These are phyloP conservation scores for Xylaria longipes DNA, from an alignment of 495 filamentous ascomycete genomes.

Conservation along the genomic window DNA sequence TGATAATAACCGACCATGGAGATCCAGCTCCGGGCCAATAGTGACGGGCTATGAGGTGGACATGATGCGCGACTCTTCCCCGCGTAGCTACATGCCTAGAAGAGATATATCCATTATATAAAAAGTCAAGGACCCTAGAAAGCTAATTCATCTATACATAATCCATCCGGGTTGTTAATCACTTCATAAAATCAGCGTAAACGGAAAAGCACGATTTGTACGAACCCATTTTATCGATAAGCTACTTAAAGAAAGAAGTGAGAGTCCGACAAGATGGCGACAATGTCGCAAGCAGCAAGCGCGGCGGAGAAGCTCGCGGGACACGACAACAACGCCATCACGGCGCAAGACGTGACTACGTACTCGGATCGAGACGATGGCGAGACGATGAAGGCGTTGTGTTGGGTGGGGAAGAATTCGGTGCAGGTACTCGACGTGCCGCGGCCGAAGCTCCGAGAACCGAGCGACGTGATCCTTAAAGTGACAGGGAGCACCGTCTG, in stretches of 20 bases:
- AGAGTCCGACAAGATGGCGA: neutral
- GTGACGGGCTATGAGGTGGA: neutral
- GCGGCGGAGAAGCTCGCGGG: slow-evolving; percentile 69
- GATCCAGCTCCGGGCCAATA: neutral
- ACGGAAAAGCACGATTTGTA: neutral
- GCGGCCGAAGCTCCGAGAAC: slow-evolving; percentile 74
- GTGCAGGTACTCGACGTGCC: slow-evolving; percentile 67
- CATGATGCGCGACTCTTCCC: neutral
- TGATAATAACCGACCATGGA: neutral
- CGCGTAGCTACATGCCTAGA: neutral
- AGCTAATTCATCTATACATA: neutral
- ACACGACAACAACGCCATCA: slow-evolving; percentile 63
- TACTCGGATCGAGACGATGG: slow-evolving; percentile 50
- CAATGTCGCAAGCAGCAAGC: slow-evolving; percentile 64
- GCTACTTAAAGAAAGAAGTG: neutral
- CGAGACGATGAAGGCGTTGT: slow-evolving; percentile 74
- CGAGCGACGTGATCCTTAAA: slow-evolving; percentile 79
- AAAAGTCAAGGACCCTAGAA: neutral
- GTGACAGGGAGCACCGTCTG: slow-evolving; percentile 89
- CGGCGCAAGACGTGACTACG: slow-evolving; percentile 62
- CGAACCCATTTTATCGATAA: neutral
- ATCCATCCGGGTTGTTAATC: neutral
- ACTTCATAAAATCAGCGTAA: neutral
- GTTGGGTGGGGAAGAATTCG: slow-evolving; percentile 74
- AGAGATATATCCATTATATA: neutral